These are phyloP conservation scores for Pythium oligandrum DNA, from an alignment of 352 stramenopile genomes.

Conservation along the genomic window DNA sequence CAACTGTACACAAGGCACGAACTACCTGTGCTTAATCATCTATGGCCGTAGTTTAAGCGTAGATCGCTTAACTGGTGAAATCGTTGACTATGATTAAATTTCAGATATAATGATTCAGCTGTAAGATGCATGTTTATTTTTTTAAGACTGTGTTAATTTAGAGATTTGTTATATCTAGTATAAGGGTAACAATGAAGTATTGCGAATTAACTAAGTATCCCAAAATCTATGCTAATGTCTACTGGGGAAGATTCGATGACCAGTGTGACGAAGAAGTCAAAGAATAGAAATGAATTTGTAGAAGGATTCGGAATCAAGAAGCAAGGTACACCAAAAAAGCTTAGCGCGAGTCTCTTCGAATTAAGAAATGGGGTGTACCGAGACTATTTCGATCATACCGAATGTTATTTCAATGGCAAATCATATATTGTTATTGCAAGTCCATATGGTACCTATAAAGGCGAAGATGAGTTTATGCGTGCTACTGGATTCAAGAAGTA, in stretches of 20 bases:
- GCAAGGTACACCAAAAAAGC: not conserved
- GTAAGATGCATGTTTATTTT: conserved; percentile 6
- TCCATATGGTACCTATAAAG: too few relatives aligned
- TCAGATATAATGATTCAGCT: conserved; percentile 7
- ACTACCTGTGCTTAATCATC: too few relatives aligned
- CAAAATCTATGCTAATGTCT: too few relatives aligned
- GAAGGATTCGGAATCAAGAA: conserved; percentile 5
- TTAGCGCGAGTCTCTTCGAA: not conserved
- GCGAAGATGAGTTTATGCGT: too few relatives aligned
- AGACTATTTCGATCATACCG: conserved; percentile 7
- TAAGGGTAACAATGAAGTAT: conserved; percentile 6
- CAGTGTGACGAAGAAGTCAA: conserved; percentile 7
- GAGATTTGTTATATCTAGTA: conserved; percentile 10
- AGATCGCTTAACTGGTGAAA: too few relatives aligned
- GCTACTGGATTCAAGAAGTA: too few relatives aligned
- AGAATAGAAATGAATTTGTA: conserved; percentile 5
- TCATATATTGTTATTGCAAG: too few relatives aligned
- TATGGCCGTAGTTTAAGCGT: too few relatives aligned
- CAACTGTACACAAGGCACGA: too few relatives aligned
- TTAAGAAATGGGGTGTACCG: conserved; percentile 3
- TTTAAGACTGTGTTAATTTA: conserved; percentile 12
- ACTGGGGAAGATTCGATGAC: too few relatives aligned
- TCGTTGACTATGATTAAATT: conserved; percentile 10
- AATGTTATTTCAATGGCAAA: too few relatives aligned
- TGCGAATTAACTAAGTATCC: too few relatives aligned